phyloP scores from a whole-genome alignment of 495 filamentous ascomycete genomes.

The Chaetomium tenue region DNA sequence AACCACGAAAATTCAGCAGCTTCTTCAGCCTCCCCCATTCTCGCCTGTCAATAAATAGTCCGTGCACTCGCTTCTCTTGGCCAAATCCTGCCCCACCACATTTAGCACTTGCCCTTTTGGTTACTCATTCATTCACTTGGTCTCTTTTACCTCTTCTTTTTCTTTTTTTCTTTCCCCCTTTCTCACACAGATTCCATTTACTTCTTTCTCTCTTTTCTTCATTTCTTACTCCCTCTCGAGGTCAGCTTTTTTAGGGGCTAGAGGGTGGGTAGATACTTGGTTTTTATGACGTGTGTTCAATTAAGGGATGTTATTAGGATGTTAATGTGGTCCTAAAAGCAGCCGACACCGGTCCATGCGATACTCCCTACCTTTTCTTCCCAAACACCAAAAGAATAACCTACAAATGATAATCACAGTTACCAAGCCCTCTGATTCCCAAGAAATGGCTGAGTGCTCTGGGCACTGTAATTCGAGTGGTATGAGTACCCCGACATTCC shows the following conservation, averaged over 20 bases:
- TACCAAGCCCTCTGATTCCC: conserved; percentile 2
- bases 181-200: too few relatives aligned
- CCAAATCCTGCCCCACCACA: conserved; percentile 22
- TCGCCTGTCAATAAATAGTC: conserved; percentile 3
- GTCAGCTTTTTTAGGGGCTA: too few relatives aligned
- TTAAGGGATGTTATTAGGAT: not conserved
- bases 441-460: conserved; percentile 26
- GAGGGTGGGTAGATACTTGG: too few relatives aligned
- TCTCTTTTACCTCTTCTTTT: too few relatives aligned
- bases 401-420: not conserved
- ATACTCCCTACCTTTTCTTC: not conserved
- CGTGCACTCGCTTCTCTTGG: conserved; percentile 9
- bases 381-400: not conserved
- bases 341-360: not conserved
- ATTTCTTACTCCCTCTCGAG: too few relatives aligned
- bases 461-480: conserved; percentile 18
- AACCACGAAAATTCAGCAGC: conserved; percentile 33
- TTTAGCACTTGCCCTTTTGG: not conserved
- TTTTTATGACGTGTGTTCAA: not conserved
- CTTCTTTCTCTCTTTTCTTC: too few relatives aligned
- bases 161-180: too few relatives aligned
- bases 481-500: conserved; percentile 17
- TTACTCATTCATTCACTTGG: too few relatives aligned
- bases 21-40: conserved; percentile 34
- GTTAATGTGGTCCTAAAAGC: not conserved